Evolutionary conservation across 768 basidiomycete species (phyloP).

Genomic region (Pisolithus marmoratus): DNA sequence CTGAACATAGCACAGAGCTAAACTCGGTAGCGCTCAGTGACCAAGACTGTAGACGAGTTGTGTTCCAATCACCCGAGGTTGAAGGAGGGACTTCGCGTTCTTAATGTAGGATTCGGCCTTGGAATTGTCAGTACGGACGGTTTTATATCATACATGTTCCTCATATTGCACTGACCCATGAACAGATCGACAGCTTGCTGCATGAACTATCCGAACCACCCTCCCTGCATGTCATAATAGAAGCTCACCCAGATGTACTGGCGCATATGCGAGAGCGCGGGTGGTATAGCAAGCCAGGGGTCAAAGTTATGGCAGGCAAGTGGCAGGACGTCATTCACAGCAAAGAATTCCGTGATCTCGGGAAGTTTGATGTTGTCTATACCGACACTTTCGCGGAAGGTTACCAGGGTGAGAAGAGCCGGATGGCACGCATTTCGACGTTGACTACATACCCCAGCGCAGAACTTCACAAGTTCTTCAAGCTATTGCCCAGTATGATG

Average conservation of each 20-base stretch:
- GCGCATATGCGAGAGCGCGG: conserved; percentile 66
- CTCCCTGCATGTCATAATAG: conserved; percentile 79
- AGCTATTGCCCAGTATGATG: conserved; percentile 70
- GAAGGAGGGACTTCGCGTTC: conserved; percentile 48
- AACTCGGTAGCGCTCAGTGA: conserved; percentile 46
- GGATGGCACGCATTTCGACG: not conserved
- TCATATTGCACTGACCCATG: conserved; percentile 3
- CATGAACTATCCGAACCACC: conserved; percentile 59
- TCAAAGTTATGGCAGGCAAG: conserved; percentile 79
- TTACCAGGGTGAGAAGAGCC: conserved; percentile 49
- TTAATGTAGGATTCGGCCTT: conserved; percentile 93
- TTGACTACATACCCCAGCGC: conserved; percentile 1
- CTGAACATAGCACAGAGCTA: conserved; percentile 8
- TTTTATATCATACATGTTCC: not conserved
- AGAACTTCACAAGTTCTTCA: conserved; percentile 80
- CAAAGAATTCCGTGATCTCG: conserved; percentile 51
- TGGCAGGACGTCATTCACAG: conserved; percentile 86
- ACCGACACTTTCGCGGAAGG: conserved; percentile 92
- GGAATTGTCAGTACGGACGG: conserved; percentile 60
- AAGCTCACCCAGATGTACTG: conserved; percentile 92
- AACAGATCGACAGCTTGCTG: conserved; percentile 79
- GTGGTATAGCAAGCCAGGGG: conserved; percentile 74
- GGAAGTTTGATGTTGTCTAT: conserved; percentile 85
- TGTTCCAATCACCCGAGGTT: conserved; percentile 47
- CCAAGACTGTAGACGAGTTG: conserved; percentile 65